These are phyloP conservation scores for Chlamydomonas reinhardtii DNA, from an alignment of 163 green algal species.

Conservation along the genomic window DNA sequence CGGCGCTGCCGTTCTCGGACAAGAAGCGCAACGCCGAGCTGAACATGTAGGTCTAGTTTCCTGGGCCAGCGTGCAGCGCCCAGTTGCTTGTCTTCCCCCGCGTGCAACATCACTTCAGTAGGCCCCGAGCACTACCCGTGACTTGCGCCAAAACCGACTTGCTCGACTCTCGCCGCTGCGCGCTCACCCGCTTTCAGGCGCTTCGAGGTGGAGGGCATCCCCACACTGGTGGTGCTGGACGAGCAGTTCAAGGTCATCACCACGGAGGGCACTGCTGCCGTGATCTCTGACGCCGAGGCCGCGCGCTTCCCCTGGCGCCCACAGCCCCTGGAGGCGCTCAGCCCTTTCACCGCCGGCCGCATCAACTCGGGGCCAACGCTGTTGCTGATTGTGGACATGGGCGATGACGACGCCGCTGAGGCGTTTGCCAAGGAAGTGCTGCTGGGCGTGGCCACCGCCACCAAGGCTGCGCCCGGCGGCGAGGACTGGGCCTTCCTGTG, in stretches of 20 bases:
- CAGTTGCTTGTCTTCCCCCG: no score
- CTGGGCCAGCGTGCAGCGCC: no score
- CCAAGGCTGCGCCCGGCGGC: background rate
- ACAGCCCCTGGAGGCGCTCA: conserved; percentile 38
- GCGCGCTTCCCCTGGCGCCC: conserved; percentile 61
- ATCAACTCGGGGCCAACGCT: conserved; percentile 29
- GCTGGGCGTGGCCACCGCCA: background rate
- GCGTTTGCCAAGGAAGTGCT: conserved; percentile 1
- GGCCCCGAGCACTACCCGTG: background rate
- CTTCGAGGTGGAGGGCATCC: conserved; percentile 62
- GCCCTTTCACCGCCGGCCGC: background rate
- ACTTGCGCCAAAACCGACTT: no score
- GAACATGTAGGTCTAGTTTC: background rate
- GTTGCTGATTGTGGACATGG: conserved; percentile 1
- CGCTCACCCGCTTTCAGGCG: background rate
- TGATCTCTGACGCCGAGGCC: conserved; percentile 51
- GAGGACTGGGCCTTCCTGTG: conserved; percentile 27
- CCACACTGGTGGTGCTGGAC: conserved; percentile 59
- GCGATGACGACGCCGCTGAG: background rate
- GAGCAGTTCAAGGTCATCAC: conserved; percentile 47
- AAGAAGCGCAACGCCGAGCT: conserved; percentile 26
- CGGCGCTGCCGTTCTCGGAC: conserved; percentile 64
- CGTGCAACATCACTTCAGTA: no score
- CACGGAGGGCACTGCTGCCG: conserved; percentile 44
- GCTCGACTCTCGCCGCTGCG: no score